Base-by-base conservation (phyloP, 1,284 basidiomycete species). In the Ceratobasidium sp. region DNA sequence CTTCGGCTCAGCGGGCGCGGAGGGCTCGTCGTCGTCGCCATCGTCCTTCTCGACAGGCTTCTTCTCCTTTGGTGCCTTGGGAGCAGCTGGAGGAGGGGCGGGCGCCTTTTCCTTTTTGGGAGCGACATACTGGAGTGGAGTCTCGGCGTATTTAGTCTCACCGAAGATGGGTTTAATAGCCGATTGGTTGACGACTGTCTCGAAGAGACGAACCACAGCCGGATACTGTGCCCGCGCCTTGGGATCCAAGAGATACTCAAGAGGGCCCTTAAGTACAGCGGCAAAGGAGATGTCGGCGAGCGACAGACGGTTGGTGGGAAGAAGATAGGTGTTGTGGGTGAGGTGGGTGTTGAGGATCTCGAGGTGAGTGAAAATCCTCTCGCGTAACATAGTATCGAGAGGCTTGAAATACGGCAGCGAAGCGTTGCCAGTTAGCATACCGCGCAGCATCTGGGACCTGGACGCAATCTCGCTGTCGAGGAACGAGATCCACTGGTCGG, bases 221-320 rank as follows among this genome's bases (percentile, higher is more conserved):
- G 95, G 91, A 86, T 91, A 86, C 84, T 93, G 90, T 64, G 88
- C 87, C 80, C 95, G 92, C 68, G 88, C 83, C 64, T 89, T 82
- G 13, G 92, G 90, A 82, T 95, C 96, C 81, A 95, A 82, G 81
- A 90, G 89, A 82, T 88, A 76, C 7, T 80, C 70, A 80, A 89
- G 87, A 6, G 88, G 87, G 81, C 87, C 87, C 81, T 87, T 87
- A 81, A 95, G 84, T 83, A 89, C 82, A 58, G 88, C 85, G 60
- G 93, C 95, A 81, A 96, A 82, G 82, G 87, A 86, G 86, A 99
- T 86, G 84, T 99, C 97, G 81, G 97, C 97, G 73, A 97, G 89
- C 79, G 97, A 96, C 89, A 99, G 93, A 83, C 97, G 95, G 86
- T 99, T 95, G 83, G 93, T 93, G 39, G 73, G 73, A 77, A 97